Evolutionary conservation across 108 stramenopile genomes (phyloP).

Genomic region (Nitzschia putrida): DNA sequence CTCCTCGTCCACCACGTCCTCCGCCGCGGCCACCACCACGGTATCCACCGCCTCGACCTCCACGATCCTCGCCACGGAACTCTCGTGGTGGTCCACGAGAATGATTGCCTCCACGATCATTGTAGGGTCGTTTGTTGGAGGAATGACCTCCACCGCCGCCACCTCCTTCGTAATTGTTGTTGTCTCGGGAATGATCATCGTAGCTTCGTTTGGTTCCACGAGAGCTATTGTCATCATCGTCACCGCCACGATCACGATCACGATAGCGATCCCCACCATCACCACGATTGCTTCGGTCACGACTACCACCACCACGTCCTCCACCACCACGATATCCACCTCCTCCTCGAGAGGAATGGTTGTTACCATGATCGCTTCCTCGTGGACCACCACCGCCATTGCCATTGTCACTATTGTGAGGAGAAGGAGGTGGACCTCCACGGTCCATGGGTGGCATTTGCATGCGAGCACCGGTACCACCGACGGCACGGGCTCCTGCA

Average conservation of each 20-base stretch:
- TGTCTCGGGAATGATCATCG: conserved; percentile 16
- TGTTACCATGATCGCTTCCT: background rate
- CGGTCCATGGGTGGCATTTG: background rate
- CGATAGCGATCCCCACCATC: conserved; percentile 30
- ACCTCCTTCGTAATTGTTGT: conserved; percentile 5
- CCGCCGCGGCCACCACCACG: conserved; percentile 35
- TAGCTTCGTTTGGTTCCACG: conserved; percentile 51
- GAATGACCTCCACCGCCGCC: background rate
- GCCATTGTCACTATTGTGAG: background rate
- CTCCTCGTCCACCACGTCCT: conserved; percentile 3
- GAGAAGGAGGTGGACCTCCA: background rate
- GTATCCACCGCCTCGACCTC: conserved; percentile 24
- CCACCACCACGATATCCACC: conserved; percentile 10
- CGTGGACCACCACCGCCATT: conserved; percentile 1
- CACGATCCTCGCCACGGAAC: conserved; percentile 15
- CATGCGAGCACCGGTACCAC: background rate
- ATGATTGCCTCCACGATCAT: conserved; percentile 29
- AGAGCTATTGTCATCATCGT: conserved; percentile 29
- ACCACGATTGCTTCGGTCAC: background rate
- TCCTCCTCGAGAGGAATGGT: background rate
- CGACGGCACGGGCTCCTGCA: conserved; percentile 45
- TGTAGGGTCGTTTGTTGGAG: background rate
- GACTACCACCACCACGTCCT: conserved; percentile 19
- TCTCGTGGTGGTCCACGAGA: conserved; percentile 25
- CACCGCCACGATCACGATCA: conserved; percentile 17